phyloP scores from a whole-genome alignment of 192 early-diverging fungal genomes.

The Backusella liffmaniae region DNA sequence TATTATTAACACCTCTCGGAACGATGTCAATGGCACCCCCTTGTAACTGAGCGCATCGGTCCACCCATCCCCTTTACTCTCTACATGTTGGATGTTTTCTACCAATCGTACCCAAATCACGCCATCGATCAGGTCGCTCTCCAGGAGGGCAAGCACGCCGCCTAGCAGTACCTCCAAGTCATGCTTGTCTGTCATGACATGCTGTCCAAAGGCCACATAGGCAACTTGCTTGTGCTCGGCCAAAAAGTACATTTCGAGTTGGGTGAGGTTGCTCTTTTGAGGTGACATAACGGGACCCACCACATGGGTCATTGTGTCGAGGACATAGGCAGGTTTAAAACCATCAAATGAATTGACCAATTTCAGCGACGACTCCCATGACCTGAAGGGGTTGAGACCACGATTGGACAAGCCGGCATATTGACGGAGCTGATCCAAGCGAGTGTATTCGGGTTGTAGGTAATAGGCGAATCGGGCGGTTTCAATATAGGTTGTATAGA shows the following conservation, averaged over 20 bases:
- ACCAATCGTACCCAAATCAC: conserved; percentile 10
- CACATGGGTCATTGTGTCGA: background rate
- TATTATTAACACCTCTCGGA: background rate
- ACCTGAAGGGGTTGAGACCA: background rate
- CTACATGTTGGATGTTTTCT: background rate
- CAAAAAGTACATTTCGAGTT: background rate
- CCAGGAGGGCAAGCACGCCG: background rate
- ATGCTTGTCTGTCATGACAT: background rate
- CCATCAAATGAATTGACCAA: background rate
- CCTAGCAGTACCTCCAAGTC: background rate
- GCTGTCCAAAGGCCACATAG: conserved; percentile 32
- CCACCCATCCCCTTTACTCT: conserved; percentile 2
- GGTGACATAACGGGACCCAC: conserved; percentile 30
- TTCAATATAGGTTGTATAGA: background rate
- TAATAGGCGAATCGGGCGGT: background rate
- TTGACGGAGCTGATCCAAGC: background rate
- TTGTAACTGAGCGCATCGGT: conserved; percentile 8
- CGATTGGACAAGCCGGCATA: background rate
- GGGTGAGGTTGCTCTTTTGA: background rate
- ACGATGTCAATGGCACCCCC: background rate
- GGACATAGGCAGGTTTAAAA: background rate
- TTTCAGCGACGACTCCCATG: background rate
- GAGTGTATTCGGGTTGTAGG: background rate
- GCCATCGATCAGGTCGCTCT: background rate
- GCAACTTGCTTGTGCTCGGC: background rate